Evolutionary conservation across 805 yeast species (phyloP).

Genomic region (Myxozyma lipomycoides): DNA sequence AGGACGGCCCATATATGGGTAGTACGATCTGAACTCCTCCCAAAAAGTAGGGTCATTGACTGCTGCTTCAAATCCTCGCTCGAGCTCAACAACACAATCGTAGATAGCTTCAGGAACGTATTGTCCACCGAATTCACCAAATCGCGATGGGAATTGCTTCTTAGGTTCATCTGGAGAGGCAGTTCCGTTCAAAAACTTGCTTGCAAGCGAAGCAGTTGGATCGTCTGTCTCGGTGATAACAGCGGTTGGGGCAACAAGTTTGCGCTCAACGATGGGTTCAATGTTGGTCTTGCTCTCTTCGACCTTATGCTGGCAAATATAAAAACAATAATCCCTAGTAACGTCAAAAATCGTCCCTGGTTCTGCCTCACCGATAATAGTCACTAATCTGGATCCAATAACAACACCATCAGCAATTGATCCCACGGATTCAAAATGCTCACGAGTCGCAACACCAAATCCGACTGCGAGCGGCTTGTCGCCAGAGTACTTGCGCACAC

Average conservation of each 20-base stretch:
- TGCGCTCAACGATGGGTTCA: constrained; percentile 34
- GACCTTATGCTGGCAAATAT: constrained; percentile 16
- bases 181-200: constrained; percentile 16
- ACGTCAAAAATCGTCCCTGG: constrained; percentile 56
- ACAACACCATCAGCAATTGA: constrained; percentile 89
- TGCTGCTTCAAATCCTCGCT: constrained; percentile 80
- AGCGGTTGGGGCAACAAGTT: constrained; percentile 24
- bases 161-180: constrained; percentile 10
- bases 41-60: constrained; percentile 87
- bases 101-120: constrained; percentile 96
- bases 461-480: constrained; percentile 91
- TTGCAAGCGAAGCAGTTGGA: constrained; percentile 34
- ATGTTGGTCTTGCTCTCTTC: constrained; percentile 7
- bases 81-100: constrained; percentile 85
- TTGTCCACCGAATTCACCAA: constrained; percentile 98
- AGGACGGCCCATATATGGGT: constrained; percentile 95
- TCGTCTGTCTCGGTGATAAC: constrained; percentile 36
- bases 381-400: constrained; percentile 82
- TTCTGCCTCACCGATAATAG: constrained; percentile 60
- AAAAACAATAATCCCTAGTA: constrained; percentile 56
- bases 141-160: constrained; percentile 52
- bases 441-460: constrained; percentile 92
- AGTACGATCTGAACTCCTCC: constrained; percentile 81
- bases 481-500: constrained; percentile 72
- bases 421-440: constrained; percentile 79